Conservation (phyloP, 306 rosid species). For the Oxytropis ochrocephala region DNA sequence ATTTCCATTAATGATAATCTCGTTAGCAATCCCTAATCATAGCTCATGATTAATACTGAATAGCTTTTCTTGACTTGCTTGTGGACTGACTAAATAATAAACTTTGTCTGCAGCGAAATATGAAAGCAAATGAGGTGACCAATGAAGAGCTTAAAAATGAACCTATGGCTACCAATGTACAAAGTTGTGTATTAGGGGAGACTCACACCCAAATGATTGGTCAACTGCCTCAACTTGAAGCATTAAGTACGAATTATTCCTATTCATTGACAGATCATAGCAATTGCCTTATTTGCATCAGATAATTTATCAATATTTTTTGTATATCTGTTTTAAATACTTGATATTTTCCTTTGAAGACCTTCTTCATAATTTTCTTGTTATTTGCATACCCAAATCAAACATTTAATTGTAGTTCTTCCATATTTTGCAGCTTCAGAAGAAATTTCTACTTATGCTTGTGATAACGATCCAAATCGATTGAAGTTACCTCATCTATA, state of each 20-base stretch:
- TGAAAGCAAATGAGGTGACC: conserved; percentile 39
- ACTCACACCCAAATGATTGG: conserved; percentile 35
- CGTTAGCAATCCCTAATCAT: not conserved
- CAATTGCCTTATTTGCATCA: conserved; percentile 10
- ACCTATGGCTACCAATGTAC: conserved; percentile 31
- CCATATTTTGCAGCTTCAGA: conserved; percentile 48
- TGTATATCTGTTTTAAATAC: not conserved
- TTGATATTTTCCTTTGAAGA: not conserved
- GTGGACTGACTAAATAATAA: not conserved
- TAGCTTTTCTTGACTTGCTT: conserved; percentile 19
- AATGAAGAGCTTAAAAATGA: conserved; percentile 47
- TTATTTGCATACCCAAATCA: not conserved
- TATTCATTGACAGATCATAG: not conserved
- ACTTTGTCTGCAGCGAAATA: conserved; percentile 48
- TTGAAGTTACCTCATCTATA: conserved; percentile 54
- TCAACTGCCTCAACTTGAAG: conserved; percentile 57
- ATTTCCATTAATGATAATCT: not conserved
- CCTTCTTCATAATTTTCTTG: not conserved
- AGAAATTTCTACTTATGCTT: conserved; percentile 46
- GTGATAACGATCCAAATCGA: conserved; percentile 54
- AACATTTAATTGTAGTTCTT: not conserved
- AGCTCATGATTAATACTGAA: not conserved
- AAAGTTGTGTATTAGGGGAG: conserved; percentile 35
- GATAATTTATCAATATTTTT: not conserved
- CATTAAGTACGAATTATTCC: conserved; percentile 45